Percentiles rank a stretch among this genome's conserved stretches.
Evolutionary conservation across 2,329 filamentous ascomycete species (phyloP).

Genomic region (Xylogone sp.): DNA sequence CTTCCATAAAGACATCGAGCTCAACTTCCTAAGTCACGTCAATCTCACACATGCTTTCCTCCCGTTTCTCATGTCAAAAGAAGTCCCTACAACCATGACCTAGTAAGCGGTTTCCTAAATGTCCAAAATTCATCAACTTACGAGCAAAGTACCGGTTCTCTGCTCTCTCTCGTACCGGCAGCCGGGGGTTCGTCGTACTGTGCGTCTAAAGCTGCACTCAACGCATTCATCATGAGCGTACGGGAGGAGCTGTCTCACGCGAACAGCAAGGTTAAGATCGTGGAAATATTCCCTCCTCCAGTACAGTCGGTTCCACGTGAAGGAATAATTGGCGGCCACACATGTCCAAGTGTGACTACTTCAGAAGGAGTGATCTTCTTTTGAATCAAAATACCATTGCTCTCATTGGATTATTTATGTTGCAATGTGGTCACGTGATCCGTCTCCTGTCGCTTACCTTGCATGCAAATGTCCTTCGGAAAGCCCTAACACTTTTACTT

Average conservation of each 20-base stretch:
- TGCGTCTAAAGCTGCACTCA: constrained; percentile 41
- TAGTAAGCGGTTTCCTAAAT: not conserved
- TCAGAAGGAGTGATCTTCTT: too few relatives aligned
- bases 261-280: constrained; percentile 31
- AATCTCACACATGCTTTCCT: constrained; percentile 30
- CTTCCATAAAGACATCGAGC: constrained; percentile 34
- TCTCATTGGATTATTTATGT: too few relatives aligned
- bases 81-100: not conserved
- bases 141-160: not conserved
- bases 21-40: constrained; percentile 40
- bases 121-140: not conserved
- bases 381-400: too few relatives aligned
- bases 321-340: constrained; percentile 23
- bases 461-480: too few relatives aligned
- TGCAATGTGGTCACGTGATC: too few relatives aligned
- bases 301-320: constrained; percentile 40
- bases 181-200: constrained; percentile 30
- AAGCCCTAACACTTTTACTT: too few relatives aligned
- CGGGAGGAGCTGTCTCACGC: constrained; percentile 33
- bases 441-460: too few relatives aligned
- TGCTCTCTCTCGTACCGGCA: constrained; percentile 10
- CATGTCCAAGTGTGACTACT: too few relatives aligned
- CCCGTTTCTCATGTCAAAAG: constrained; percentile 25
- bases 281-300: constrained; percentile 37
- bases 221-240: constrained; percentile 37